phyloP scores from a whole-genome alignment of 2,329 filamentous ascomycete genomes.

The Aspergillus amoenus region DNA sequence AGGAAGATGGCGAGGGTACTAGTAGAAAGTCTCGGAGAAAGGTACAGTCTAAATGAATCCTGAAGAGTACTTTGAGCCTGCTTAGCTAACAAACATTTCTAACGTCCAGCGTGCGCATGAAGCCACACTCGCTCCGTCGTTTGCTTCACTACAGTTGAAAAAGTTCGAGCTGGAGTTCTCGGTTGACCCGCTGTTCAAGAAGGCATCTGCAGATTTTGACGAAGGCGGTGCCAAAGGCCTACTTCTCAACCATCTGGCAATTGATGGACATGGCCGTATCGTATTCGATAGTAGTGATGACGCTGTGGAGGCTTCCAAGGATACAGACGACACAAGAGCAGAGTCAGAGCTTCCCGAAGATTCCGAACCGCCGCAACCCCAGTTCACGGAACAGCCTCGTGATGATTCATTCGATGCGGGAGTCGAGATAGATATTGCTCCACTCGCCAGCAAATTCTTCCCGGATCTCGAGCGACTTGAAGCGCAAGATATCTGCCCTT shows the following conservation, averaged over 20 bases:
- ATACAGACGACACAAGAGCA: constrained; percentile 38
- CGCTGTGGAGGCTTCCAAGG: constrained; percentile 52
- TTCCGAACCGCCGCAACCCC: constrained; percentile 22
- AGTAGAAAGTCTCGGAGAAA: constrained; percentile 66
- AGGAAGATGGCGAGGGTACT: constrained; percentile 56
- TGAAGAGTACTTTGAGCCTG: not conserved
- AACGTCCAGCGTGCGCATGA: constrained; percentile 77
- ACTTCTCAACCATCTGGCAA: constrained; percentile 92
- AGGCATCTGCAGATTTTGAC: constrained; percentile 96
- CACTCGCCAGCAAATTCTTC: constrained; percentile 79
- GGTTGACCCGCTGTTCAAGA: constrained; percentile 98
- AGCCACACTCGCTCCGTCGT: constrained; percentile 86
- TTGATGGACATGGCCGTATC: constrained; percentile 86
- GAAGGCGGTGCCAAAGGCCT: constrained; percentile 96
- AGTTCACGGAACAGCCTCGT: constrained; percentile 30
- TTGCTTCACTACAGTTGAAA: constrained; percentile 85
- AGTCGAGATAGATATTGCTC: constrained; percentile 74
- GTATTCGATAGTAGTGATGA: constrained; percentile 99
- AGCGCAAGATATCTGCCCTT: constrained; percentile 88
- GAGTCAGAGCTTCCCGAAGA: constrained; percentile 47
- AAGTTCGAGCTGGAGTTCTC: constrained; percentile 97
- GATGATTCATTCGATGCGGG: constrained; percentile 48
- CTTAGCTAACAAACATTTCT: constrained; percentile 22
- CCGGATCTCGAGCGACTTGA: constrained; percentile 75
- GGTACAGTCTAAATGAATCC: constrained; percentile 44